Base-by-base conservation (phyloP, 495 filamentous ascomycete species). In the Penicillium desertorum region DNA sequence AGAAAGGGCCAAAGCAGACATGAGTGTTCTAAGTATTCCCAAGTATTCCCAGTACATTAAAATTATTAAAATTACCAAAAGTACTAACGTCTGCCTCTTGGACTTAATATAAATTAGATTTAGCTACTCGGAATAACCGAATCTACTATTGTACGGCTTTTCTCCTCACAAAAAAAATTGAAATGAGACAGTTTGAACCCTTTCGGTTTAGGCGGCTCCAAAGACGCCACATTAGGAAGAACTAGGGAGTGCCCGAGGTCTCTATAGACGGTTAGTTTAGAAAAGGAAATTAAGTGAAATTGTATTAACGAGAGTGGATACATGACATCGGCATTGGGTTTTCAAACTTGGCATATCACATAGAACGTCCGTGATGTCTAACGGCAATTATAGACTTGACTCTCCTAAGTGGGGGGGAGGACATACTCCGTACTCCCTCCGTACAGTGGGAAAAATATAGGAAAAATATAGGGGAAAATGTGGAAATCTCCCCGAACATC, bases 61-160 rank as follows among this genome's bases (percentile, higher is more conserved):
- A 54, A 62, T 58, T 67, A 48, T 51, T 43, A 63, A 48, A 54
- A 62, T 58, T 67, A 67, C 42, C 63, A 57, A 66, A 34, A 61
- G 58, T 64, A 64, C 61, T 58, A 20, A 9, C 34, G 45, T 16
- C 5, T 19, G 3, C 11, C 30, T 12, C 9, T 29, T 53, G 22
- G 57, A 53, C 58, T 60, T 56, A 66, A 34, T 52, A 34, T 34
- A 34, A 34, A 34, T 34, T 14, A 14, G 30, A 34, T 34, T 34
- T 61, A 49, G 45, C 25, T 32, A 61, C 48, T 58, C 45, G 57
- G 34, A 56, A 51, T 54, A 54, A 46, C 57, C 54, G 58, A 68
- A 8, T 39, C 36, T 39, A 39, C n/a, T n/a, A n/a, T n/a, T n/a
- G n/a, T n/a, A n/a, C n/a, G 17, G 36, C 36, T 17, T 17, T n/a